These are phyloP conservation scores for Musa schizocarpa DNA, from an alignment of 176 grass and related monocot genomes.

Conservation along the genomic window DNA sequence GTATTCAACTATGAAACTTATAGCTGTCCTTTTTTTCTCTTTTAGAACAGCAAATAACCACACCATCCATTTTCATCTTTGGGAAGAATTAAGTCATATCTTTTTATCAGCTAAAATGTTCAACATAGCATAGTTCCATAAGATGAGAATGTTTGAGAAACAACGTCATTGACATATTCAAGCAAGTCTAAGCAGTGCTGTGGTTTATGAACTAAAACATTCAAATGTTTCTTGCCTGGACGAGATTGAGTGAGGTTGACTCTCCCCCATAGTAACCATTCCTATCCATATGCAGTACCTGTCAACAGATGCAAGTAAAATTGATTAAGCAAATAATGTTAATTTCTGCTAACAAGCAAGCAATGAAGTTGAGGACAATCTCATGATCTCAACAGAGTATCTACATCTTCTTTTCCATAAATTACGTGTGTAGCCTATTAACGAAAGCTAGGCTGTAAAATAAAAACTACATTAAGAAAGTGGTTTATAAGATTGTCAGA, in stretches of 20 bases:
- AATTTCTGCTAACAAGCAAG: not conserved
- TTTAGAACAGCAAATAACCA: too few species aligned
- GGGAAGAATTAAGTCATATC: not conserved
- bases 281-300: conserved; percentile 89
- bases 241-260: conserved; percentile 69
- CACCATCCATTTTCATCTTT: not conserved
- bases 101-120: not conserved
- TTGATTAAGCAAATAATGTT: not conserved
- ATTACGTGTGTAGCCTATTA: too few species aligned
- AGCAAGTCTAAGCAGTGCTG: not conserved
- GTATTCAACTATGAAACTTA: too few species aligned
- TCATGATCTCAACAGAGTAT: not conserved
- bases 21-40: too few species aligned
- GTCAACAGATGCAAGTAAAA: conserved; percentile 1
- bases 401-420: too few species aligned
- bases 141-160: not conserved
- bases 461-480: too few species aligned
- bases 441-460: too few species aligned
- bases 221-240: conserved; percentile 37
- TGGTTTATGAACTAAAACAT: not conserved
- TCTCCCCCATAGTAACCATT: conserved; percentile 88
- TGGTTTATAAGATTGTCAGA: too few species aligned
- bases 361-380: not conserved
- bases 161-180: not conserved
- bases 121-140: not conserved